phyloP scores from a whole-genome alignment of 257 asterid species.

The Osmanthus fragrans region DNA sequence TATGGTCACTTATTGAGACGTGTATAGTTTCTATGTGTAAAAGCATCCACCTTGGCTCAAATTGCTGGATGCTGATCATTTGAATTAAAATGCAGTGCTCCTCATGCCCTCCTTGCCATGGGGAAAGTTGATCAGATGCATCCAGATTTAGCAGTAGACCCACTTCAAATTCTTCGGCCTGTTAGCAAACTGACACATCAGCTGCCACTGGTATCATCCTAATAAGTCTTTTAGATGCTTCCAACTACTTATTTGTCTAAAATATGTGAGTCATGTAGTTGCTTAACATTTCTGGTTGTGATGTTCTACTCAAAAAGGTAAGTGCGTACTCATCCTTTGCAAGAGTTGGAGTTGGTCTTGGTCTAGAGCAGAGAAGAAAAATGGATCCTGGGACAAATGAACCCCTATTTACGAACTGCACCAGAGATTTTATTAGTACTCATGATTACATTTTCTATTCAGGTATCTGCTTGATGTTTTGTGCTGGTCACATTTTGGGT shows the following conservation, averaged over 20 bases:
- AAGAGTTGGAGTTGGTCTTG: conserved; percentile 68
- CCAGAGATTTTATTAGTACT: conserved; percentile 90
- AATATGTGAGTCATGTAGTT: not conserved
- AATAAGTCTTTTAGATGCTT: not conserved
- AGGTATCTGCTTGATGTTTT: conserved; percentile 43
- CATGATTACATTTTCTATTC: conserved; percentile 97
- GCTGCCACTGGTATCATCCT: conserved; percentile 74
- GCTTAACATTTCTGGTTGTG: conserved; percentile 10
- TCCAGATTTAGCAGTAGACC: conserved; percentile 79
- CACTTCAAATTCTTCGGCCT: conserved; percentile 88
- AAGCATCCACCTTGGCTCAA: conserved; percentile 1
- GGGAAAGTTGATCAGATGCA: conserved; percentile 93
- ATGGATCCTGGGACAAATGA: conserved; percentile 87
- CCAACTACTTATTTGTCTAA: not conserved
- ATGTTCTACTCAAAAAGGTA: conserved; percentile 49
- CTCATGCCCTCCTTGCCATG: conserved; percentile 95
- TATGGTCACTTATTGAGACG: not conserved
- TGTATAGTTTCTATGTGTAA: conserved; percentile 6
- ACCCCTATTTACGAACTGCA: conserved; percentile 89
- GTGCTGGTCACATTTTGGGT: conserved; percentile 1
- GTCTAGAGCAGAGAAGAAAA: conserved; percentile 80
- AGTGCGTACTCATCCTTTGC: conserved; percentile 99
- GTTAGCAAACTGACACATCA: conserved; percentile 66
- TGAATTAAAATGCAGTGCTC: conserved; percentile 63
- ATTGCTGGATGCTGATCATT: not conserved